These are phyloP conservation scores for Hymenoscyphus occultus DNA, from an alignment of 2,329 filamentous ascomycete species.

Conservation along the genomic window DNA sequence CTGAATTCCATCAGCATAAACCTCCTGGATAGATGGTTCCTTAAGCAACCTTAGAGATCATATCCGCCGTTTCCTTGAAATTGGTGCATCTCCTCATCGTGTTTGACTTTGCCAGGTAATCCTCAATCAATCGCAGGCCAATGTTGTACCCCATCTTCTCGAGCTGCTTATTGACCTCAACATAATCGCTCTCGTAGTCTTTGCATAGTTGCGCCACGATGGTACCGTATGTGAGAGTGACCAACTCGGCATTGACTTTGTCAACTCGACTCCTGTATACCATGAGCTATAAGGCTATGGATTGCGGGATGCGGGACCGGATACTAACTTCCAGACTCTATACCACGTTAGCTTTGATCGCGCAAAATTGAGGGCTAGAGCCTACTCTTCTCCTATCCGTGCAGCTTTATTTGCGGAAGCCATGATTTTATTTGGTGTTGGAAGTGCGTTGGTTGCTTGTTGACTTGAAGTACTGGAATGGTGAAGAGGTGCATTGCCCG, in stretches of 20 bases:
- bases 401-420: conserved; percentile 61
- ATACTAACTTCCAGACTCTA: conserved; percentile 40
- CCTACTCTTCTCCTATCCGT: conserved; percentile 73
- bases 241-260: conserved; percentile 96
- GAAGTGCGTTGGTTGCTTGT: conserved; percentile 6
- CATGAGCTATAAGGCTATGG: conserved; percentile 32
- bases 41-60: conserved; percentile 76
- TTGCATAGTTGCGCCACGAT: conserved; percentile 96
- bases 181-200: conserved; percentile 91
- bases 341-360: conserved; percentile 26
- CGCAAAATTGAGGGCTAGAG: neutral
- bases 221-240: conserved; percentile 95
- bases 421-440: conserved; percentile 38
- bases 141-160: conserved; percentile 99
- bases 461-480: conserved; percentile 2
- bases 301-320: conserved; percentile 4
- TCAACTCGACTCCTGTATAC: conserved; percentile 78
- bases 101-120: conserved; percentile 94
- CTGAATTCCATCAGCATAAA: conserved; percentile 43
- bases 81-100: conserved; percentile 85
- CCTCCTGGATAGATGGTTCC: too few relatives aligned
- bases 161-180: conserved; percentile 94
- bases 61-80: conserved; percentile 94
- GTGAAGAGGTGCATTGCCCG: conserved; percentile 6
- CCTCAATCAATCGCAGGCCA: conserved; percentile 89